Evolutionary conservation across 1,139 yeast genomes (phyloP), one percentile per base, ranked within the genome.

Genomic region (Yamadazyma jaroonii): DNA sequence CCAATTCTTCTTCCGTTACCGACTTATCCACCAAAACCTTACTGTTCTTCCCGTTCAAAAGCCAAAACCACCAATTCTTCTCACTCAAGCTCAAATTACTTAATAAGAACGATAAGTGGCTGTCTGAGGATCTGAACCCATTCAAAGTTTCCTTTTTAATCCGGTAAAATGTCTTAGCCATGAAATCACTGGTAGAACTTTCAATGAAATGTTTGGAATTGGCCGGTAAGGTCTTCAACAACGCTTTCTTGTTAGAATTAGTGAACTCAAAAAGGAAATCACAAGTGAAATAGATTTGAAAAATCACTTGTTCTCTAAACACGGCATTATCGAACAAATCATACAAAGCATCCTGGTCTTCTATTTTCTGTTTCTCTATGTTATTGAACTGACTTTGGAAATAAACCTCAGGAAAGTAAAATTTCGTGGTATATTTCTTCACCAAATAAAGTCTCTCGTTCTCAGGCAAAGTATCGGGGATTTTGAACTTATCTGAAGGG

Each of bases 21-120:
- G 42, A 27, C 35, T 51, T 56, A 3, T 48, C 46, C 37, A 68
- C 56, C 22, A 64, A 51, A 3, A 66, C 53, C 31, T 59, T 55
- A 12, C 64, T 63, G 5, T 63, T 57, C 7, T 45, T 46, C 5
- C 58, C 51, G 37, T 65, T 71, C 4, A 70, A 53, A 25, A 71
- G 52, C 72, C 73, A 70, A 6, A 57, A 58, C 72, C 71, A 66
- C 76, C 75, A 69, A 25, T 50, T 44, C 29, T 53, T 54, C 39
- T 71, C 77, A 1, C 62, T 48, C 1, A 46, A 33, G 0, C 52
- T 46, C 25, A 68, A 35, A 25, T 56, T 60, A 38, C 55, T 64
- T 5, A 69, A 39, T 32, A 67, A 45, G 31, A 49, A 59, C 7
- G 61, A 50, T 38, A 59, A 56, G 23, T 54, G 59, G 9, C 48